Evolutionary conservation across 495 filamentous ascomycete species (phyloP), one percentile per base, ranked within the genome.

Genomic region (Letharia lupina): DNA sequence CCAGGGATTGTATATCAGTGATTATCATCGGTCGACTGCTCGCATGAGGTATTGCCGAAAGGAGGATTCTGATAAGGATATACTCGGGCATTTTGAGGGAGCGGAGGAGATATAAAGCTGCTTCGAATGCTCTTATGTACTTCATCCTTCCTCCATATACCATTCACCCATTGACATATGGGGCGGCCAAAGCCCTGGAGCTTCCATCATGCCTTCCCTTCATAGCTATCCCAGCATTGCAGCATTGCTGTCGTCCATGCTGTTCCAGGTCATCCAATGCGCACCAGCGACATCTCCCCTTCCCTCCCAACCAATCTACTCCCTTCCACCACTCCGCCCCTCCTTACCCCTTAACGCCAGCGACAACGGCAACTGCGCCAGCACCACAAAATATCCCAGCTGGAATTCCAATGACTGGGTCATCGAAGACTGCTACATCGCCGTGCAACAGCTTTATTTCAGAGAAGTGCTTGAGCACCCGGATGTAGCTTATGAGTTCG

Each of bases 341-440:
- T 35, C 54, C 33, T 10, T 20, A 3, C 33, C 63, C 18, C 8
- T 31, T 33, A 39, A 37, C 52, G 42, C 23, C 33, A 33, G 52
- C 33, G 23, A 16, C 31, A 65, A 65, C 63, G 54, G 63, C 63
- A 37, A 59, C 41, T 65, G 63, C 54, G 63, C 63, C 40, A 18
- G 7, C 31, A 50, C 40, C 2, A 3, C 40, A 12, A 28, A 15
- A 7, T 65, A 28, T 10, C 63, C 63, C 4, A 10, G 8, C 4
- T 65, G 63, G 63, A 47, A 9, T n/a, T 42, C 54, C 2, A 2
- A 6, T 20, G 45, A 62, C 37, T 66, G 64, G 64, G 2, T 61
- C 9, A 18, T 62, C 23, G 58, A 61, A 37, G 64, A 66, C 59
- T 66, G 64, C 44, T 66, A 44, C 33, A 31, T 39, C 6, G 64